Evolutionary conservation across 23 red algal species (phyloP).

Genomic region (Agarophyton chilense): DNA sequence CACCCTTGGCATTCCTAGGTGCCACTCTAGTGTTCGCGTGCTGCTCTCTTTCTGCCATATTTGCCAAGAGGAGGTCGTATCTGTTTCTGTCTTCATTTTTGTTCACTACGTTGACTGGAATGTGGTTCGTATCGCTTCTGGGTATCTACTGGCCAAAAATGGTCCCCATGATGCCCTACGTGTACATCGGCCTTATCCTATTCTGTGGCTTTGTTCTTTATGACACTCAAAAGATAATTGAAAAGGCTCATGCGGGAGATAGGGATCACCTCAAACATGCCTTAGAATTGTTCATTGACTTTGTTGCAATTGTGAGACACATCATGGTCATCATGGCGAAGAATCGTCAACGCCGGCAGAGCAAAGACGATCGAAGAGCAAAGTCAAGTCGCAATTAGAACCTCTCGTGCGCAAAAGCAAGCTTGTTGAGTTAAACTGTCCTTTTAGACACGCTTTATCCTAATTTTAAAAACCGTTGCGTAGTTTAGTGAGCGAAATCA

Average conservation of each 20-base stretch:
- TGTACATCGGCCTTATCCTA: slow-evolving; percentile 85
- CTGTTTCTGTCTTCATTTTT: slow-evolving; percentile 76
- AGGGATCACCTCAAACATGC: slow-evolving; percentile 78
- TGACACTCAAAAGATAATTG: slow-evolving; percentile 93
- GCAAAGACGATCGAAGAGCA: slow-evolving; percentile 23
- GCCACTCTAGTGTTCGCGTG: slow-evolving; percentile 74
- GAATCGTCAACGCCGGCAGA: slow-evolving; percentile 50
- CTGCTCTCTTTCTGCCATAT: slow-evolving; percentile 73
- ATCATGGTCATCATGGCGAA: slow-evolving; percentile 83
- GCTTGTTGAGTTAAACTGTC: no score
- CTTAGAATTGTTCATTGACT: slow-evolving; percentile 86
- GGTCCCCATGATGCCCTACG: slow-evolving; percentile 7
- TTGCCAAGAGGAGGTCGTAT: slow-evolving; percentile 71
- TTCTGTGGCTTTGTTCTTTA: slow-evolving; percentile 96
- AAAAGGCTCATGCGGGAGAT: slow-evolving; percentile 77
- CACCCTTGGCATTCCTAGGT: slow-evolving; percentile 51
- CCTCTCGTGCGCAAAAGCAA: background rate
- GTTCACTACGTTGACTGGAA: slow-evolving; percentile 56
- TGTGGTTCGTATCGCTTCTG: slow-evolving; percentile 58
- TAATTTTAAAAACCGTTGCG: no score
- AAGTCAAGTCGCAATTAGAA: background rate
- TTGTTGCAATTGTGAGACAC: slow-evolving; percentile 84
- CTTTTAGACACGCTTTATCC: no score
- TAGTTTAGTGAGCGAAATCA: slow-evolving; percentile 35
- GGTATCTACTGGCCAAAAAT: slow-evolving; percentile 7